Base-by-base conservation (phyloP, 306 rosid species). In the Casuarina cunninghamiana region DNA sequence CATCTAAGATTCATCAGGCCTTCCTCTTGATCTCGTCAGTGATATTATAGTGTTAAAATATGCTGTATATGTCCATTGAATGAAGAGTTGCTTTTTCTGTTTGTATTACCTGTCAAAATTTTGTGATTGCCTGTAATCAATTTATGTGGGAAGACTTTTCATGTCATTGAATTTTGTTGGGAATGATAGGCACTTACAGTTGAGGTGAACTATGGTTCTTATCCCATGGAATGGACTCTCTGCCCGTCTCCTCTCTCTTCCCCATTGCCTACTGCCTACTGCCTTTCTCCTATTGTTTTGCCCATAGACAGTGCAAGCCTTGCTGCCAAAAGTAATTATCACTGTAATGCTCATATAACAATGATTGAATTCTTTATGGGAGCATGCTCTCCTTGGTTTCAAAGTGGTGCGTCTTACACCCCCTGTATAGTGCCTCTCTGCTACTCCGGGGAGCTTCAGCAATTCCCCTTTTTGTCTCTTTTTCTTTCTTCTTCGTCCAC, bases 1-100 rank as follows among this genome's bases (percentile, higher is more conserved):
- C 89, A 81, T 86, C 77, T 85, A 78, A 78, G 93, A 88, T 80
- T 88, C 79, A 80, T 39, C 81, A 68, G 88, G 86, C 80, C 87
- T 84, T 80, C 85, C 86, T 82, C 77, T 78, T 85, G 87, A 69
- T 84, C 82, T 85, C 84, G 90, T 74, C 90, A 87, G 93, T 73
- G 75, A 79, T 85, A 87, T 77, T 80, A 81, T 83, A 84, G 91
- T 74, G 88, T 88, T 84, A 80, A 85, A 83, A 89, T 82, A 82
- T 86, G 89, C 80, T 89, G 85, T 88, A 85, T 84, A 87, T 85
- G 78, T 51, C 82, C 82, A 81, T 80, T 79, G 87, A 80, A 85
- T 82, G 81, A 85, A 72, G 87, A 78, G 86, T 85, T 80, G 62
- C 83, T 61, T 77, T 72, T 58, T 67, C n/a, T 17, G 19, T 49